These are phyloP conservation scores for Botrytis fabae DNA, from an alignment of 2,329 filamentous ascomycete genomes.

Conservation along the genomic window DNA sequence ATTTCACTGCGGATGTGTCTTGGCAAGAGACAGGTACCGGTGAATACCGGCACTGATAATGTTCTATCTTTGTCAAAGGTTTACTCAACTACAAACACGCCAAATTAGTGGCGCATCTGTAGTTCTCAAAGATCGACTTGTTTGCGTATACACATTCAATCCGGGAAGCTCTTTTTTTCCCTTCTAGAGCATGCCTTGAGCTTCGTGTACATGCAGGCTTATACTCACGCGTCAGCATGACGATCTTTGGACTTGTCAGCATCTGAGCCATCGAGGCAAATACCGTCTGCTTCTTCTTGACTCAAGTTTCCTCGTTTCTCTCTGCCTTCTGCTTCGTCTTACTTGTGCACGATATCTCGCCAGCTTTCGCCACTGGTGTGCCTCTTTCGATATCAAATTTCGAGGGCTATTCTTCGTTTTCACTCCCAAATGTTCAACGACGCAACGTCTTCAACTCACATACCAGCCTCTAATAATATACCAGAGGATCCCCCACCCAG, in stretches of 20 bases:
- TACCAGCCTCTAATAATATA: background rate
- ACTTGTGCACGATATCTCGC: background rate
- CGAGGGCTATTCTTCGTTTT: background rate
- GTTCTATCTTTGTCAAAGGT: background rate
- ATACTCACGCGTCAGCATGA: background rate
- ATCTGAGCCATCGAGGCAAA: background rate
- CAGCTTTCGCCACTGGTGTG: background rate
- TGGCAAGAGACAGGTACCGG: background rate
- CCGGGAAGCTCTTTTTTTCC: background rate
- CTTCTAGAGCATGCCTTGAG: background rate
- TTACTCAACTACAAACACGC: slow-evolving; percentile 2
- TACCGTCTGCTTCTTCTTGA: background rate
- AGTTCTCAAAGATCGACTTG: background rate
- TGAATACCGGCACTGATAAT: background rate
- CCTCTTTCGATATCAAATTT: background rate
- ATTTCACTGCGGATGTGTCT: background rate
- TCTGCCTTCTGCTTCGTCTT: background rate
- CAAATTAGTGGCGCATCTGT: background rate
- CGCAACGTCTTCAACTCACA: too few species aligned
- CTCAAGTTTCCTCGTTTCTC: background rate
- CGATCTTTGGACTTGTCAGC: background rate
- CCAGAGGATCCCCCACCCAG: background rate
- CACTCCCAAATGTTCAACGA: background rate
- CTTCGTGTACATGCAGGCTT: background rate
- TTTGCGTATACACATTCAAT: background rate